These are phyloP conservation scores for Pholiota microspora DNA, from an alignment of 768 basidiomycete genomes.

Conservation along the genomic window DNA sequence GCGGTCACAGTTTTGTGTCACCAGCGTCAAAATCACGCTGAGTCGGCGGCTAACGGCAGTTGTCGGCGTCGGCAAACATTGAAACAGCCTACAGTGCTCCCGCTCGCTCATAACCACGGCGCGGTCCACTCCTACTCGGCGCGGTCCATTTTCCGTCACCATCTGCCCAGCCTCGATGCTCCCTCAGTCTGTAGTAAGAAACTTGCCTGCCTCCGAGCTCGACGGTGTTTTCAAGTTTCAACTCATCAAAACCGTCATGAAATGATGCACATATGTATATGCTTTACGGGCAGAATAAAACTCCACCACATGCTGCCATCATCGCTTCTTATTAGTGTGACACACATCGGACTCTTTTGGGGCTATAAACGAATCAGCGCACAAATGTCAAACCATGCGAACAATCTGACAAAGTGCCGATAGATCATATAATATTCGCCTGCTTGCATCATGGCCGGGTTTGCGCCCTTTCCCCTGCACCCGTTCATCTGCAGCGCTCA, in stretches of 20 bases:
- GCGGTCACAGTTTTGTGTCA: neutral
- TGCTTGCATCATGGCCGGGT: conserved; percentile 4
- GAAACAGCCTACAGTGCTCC: no score
- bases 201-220: neutral
- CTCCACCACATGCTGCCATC: conserved; percentile 13
- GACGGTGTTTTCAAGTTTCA: neutral
- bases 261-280: neutral
- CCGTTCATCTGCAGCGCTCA: conserved; percentile 17
- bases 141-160: neutral
- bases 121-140: neutral
- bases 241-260: neutral
- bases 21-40: neutral
- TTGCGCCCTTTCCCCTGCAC: conserved; percentile 23
- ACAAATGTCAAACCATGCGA: conserved; percentile 17
- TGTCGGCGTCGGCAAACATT: neutral
- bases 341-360: conserved; percentile 11
- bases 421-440: conserved; percentile 7
- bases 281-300: neutral
- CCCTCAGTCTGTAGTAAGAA: neutral
- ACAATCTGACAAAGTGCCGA: conserved; percentile 7
- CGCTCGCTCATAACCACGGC: neutral
- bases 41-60: neutral
- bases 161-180: neutral
- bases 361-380: neutral
- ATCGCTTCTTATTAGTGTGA: conserved; percentile 5